Percentiles rank a stretch among this genome's conserved stretches.
phyloP scores from a whole-genome alignment of 768 basidiomycete genomes.

The Psilocybe sp. region DNA sequence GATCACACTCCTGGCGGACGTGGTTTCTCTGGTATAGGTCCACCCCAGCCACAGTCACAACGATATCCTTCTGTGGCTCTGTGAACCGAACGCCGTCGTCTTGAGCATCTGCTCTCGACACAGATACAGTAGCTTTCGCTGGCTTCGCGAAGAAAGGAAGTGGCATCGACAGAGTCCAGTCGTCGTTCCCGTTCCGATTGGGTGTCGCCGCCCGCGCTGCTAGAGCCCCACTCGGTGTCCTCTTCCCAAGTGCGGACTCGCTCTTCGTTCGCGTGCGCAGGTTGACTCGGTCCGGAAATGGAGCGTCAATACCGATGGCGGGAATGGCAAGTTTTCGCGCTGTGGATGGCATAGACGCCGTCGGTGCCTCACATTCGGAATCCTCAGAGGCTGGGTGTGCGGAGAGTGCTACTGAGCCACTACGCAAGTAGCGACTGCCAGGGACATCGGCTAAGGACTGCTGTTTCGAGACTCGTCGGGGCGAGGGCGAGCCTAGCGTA shows the following conservation, averaged over 20 bases:
- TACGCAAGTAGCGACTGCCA: too few species aligned
- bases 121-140: not conserved
- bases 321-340: too few species aligned
- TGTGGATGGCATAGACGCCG: too few species aligned
- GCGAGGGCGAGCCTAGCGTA: too few species aligned
- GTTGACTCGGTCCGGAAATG: not conserved
- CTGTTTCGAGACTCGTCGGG: too few species aligned
- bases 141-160: slow-evolving; percentile 5
- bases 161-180: slow-evolving; percentile 20
- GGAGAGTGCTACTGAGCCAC: too few species aligned
- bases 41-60: not conserved
- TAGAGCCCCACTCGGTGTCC: not conserved
- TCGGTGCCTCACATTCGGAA: too few species aligned
- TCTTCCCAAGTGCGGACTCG: slow-evolving; percentile 13
- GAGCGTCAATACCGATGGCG: not conserved
- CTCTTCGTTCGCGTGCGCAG: slow-evolving; percentile 15
- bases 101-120: not conserved
- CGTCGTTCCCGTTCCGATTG: slow-evolving; percentile 1
- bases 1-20: not conserved
- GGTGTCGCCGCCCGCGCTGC: not conserved
- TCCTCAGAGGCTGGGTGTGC: too few species aligned
- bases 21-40: not conserved
- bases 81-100: not conserved
- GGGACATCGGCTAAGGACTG: too few species aligned
- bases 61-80: not conserved